Conservation (phyloP, 1,284 basidiomycete species). For the Tausonia pullulans region DNA sequence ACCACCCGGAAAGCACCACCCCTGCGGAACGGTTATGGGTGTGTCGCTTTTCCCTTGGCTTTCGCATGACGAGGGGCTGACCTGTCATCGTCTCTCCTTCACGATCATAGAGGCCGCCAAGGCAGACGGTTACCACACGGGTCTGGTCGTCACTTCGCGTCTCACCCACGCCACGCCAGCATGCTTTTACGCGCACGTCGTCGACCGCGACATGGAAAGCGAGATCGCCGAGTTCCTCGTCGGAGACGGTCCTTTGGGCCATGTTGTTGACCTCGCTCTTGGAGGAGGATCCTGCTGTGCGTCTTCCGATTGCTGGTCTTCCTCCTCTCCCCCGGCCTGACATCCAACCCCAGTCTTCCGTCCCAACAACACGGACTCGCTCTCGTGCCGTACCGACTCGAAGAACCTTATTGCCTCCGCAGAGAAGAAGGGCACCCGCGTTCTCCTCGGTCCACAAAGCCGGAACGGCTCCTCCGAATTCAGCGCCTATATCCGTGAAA, state of each 20-base stretch:
- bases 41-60: too few species aligned
- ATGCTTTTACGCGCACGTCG: slow-evolving; percentile 23
- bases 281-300: slow-evolving; percentile 26
- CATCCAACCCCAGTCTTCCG: slow-evolving; percentile 9
- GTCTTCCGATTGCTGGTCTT: not conserved
- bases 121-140: slow-evolving; percentile 23
- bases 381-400: slow-evolving; percentile 24
- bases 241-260: slow-evolving; percentile 23
- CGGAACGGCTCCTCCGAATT: not conserved
- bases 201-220: slow-evolving; percentile 24
- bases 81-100: too few species aligned
- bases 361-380: slow-evolving; percentile 24
- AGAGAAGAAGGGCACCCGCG: slow-evolving; percentile 9
- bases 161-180: slow-evolving; percentile 28
- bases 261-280: slow-evolving; percentile 26
- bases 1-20: slow-evolving; percentile 1
- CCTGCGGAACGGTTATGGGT: slow-evolving; percentile 25
- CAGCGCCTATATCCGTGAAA: not conserved
- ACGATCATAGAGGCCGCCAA: slow-evolving; percentile 24
- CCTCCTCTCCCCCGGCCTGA: not conserved
- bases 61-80: too few species aligned
- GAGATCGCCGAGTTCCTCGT: slow-evolving; percentile 28
- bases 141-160: slow-evolving; percentile 12
- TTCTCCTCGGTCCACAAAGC: not conserved
- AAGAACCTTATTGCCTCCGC: slow-evolving; percentile 26